Percentiles rank a stretch among this genome's conserved stretches.
These are phyloP conservation scores for Candida hungchunana DNA, from an alignment of 805 yeast species.

Conservation along the genomic window DNA sequence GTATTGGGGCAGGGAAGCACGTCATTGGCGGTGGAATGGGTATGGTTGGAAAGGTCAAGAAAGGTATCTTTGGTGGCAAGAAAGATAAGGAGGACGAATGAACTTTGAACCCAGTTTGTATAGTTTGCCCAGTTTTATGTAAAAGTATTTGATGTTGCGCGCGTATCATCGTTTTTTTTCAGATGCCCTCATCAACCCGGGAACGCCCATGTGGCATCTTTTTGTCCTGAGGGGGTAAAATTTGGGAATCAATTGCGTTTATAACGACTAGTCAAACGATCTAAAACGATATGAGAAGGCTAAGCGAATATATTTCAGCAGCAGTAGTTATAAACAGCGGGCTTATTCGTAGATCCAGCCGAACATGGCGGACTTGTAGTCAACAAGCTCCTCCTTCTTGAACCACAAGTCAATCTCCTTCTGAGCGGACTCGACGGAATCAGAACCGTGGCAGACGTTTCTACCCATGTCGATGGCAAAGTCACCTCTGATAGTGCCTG, in stretches of 20 bases:
- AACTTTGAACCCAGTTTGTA: no score
- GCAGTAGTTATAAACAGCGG: no score
- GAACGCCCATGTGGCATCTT: no score
- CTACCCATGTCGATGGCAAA: conserved; percentile 98
- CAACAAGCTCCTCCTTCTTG: conserved; percentile 93
- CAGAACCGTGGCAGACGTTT: conserved; percentile 99
- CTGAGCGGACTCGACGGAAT: conserved; percentile 96
- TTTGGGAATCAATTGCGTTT: no score
- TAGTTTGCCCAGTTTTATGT: no score
- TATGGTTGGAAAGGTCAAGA: conserved; percentile 39
- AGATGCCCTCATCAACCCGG: no score
- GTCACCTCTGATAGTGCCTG: conserved; percentile 99
- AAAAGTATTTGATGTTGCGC: no score
- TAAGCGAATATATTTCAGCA: no score
- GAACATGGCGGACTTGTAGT: conserved; percentile 79
- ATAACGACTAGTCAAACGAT: no score
- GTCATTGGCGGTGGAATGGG: conserved; percentile 43
- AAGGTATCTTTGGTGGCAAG: conserved; percentile 35
- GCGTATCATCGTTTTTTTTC: no score
- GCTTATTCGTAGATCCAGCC: conserved; percentile 92
- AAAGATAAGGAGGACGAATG: conserved; percentile 12
- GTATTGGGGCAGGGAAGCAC: conserved; percentile 39
- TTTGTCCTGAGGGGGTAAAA: no score
- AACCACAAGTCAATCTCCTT: conserved; percentile 97
- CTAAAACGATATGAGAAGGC: no score